phyloP scores from a whole-genome alignment of 306 rosid species.

The Fagus sylvatica region DNA sequence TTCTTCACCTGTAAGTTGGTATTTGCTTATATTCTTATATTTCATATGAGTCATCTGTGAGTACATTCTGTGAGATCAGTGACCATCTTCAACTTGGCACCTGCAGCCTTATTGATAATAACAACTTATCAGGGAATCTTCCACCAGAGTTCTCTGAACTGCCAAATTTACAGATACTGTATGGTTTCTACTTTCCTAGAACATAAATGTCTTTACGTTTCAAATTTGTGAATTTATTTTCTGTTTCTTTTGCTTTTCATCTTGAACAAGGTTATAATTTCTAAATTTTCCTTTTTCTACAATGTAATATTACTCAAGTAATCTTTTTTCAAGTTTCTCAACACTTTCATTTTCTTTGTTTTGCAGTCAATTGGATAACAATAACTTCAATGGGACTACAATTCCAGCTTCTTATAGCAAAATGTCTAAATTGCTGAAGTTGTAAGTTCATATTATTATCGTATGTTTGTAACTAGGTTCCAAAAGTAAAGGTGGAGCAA shows the following conservation, averaged over 20 bases:
- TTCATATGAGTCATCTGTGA: background rate
- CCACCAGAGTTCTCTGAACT: slow-evolving; percentile 56
- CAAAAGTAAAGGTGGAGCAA: slow-evolving; percentile 7
- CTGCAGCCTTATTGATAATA: slow-evolving; percentile 98
- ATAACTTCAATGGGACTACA: slow-evolving; percentile 59
- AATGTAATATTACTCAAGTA: slow-evolving; percentile 13
- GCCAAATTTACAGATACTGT: slow-evolving; percentile 53
- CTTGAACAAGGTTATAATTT: background rate
- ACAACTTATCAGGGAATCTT: slow-evolving; percentile 83
- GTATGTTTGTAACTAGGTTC: slow-evolving; percentile 10
- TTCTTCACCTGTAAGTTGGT: slow-evolving; percentile 87
- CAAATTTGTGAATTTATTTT: background rate
- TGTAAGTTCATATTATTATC: slow-evolving; percentile 57
- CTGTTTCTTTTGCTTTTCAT: slow-evolving; percentile 6
- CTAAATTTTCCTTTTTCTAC: background rate
- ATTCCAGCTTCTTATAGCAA: slow-evolving; percentile 68
- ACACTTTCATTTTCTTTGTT: slow-evolving; percentile 23
- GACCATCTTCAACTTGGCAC: slow-evolving; percentile 19
- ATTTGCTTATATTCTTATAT: background rate
- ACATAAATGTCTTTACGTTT: background rate
- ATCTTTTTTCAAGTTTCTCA: slow-evolving; percentile 1
- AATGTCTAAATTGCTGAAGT: slow-evolving; percentile 56
- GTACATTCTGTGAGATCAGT: background rate
- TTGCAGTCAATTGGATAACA: slow-evolving; percentile 92
- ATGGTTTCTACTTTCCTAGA: slow-evolving; percentile 30